Conservation (phyloP, 495 filamentous ascomycete species). For the Penicillium silybi region DNA sequence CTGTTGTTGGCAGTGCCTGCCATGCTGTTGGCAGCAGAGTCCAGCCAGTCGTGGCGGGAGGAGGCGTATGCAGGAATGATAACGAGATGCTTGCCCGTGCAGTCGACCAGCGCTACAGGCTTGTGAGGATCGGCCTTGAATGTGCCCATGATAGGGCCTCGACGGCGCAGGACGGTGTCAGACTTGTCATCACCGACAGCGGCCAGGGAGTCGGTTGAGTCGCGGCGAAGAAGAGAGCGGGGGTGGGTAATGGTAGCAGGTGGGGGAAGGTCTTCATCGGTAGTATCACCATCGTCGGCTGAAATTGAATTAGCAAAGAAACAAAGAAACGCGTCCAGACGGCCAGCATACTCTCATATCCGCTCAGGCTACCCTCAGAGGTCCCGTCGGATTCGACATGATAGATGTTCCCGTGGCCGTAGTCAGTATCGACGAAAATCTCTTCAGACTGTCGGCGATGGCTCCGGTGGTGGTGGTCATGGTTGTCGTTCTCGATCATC, state of each 20-base stretch:
- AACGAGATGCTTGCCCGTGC: slow-evolving; percentile 65
- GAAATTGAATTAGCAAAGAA: slow-evolving; percentile 50
- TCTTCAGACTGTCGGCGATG: slow-evolving; percentile 44
- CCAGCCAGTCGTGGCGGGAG: slow-evolving; percentile 47
- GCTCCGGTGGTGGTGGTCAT: slow-evolving; percentile 35
- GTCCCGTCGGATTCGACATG: slow-evolving; percentile 50
- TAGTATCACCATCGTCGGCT: slow-evolving; percentile 81
- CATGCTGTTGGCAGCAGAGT: slow-evolving; percentile 46
- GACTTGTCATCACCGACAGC: slow-evolving; percentile 49
- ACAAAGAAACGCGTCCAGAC: slow-evolving; percentile 9
- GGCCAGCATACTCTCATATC: slow-evolving; percentile 66
- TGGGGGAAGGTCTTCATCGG: slow-evolving; percentile 72
- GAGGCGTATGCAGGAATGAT: slow-evolving; percentile 55
- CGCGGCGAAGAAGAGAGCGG: slow-evolving; percentile 53
- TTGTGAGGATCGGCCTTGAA: slow-evolving; percentile 58
- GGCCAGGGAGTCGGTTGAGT: slow-evolving; percentile 46
- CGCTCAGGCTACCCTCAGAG: slow-evolving; percentile 61
- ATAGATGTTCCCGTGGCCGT: slow-evolving; percentile 46
- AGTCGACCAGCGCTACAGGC: slow-evolving; percentile 69
- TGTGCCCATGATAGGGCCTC: slow-evolving; percentile 54
- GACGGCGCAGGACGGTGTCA: slow-evolving; percentile 45
- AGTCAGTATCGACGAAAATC: slow-evolving; percentile 43
- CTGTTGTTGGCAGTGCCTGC: slow-evolving; percentile 52
- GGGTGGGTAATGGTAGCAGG: slow-evolving; percentile 52
- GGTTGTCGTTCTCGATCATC: slow-evolving; percentile 62